These are phyloP conservation scores for Asterophora parasitica DNA, from an alignment of 768 basidiomycete genomes.

Conservation along the genomic window DNA sequence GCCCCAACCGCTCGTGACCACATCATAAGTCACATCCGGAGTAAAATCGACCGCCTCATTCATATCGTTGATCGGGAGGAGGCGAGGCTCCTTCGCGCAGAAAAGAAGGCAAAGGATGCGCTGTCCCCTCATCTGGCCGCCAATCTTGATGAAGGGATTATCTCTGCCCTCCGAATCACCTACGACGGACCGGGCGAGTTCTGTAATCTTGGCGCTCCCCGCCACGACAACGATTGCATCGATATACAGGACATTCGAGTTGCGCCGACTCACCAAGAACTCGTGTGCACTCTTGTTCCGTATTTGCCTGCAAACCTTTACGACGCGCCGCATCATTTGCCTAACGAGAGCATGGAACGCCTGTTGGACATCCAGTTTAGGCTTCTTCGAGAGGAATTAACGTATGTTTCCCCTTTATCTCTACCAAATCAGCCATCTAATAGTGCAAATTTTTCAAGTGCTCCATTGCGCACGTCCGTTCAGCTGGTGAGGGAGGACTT, in stretches of 20 bases:
- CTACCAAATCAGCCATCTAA: not conserved
- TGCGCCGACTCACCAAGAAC: conserved; percentile 65
- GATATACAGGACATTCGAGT: conserved; percentile 59
- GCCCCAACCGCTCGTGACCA: conserved; percentile 30
- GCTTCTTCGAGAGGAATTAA: conserved; percentile 67
- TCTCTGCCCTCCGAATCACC: conserved; percentile 31
- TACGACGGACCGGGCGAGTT: conserved; percentile 54
- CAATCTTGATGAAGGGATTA: conserved; percentile 27
- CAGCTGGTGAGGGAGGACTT: conserved; percentile 47
- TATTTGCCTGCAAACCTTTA: conserved; percentile 60
- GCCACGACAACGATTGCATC: conserved; percentile 65
- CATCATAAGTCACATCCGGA: conserved; percentile 30
- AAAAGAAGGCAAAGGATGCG: conserved; percentile 13
- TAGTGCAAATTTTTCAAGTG: conserved; percentile 27
- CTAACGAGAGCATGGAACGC: conserved; percentile 54
- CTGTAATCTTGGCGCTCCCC: conserved; percentile 41
- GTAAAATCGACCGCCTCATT: conserved; percentile 29
- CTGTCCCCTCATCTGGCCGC: not conserved
- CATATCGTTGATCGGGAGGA: conserved; percentile 51
- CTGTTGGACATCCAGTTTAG: conserved; percentile 73
- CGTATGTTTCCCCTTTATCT: conserved; percentile 31
- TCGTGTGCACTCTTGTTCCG: conserved; percentile 42
- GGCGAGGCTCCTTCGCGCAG: conserved; percentile 24
- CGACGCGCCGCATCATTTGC: conserved; percentile 59
- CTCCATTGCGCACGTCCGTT: conserved; percentile 47